Evolutionary conservation across 352 stramenopile genomes (phyloP).

Genomic region (Plasmopara halstedii): DNA sequence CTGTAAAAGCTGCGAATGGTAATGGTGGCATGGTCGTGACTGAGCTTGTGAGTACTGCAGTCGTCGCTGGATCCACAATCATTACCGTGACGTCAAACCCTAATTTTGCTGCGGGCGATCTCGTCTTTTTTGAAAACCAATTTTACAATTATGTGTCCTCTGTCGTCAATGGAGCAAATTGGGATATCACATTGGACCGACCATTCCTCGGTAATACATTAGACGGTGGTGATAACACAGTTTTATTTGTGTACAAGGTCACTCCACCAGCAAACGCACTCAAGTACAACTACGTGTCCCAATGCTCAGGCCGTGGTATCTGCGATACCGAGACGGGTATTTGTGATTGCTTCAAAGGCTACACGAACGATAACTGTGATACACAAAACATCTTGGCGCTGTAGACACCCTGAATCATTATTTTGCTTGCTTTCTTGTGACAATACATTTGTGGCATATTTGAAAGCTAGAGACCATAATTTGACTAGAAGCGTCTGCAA

Average conservation of each 20-base stretch:
- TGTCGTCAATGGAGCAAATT: neutral
- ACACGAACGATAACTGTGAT: slow-evolving; percentile 83
- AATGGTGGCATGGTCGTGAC: neutral
- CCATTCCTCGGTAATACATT: slow-evolving; percentile 34
- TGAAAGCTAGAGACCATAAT: too few relatives aligned
- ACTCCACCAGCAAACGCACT: slow-evolving; percentile 18
- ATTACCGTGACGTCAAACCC: slow-evolving; percentile 4
- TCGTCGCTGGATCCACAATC: slow-evolving; percentile 6
- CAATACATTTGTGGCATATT: too few relatives aligned
- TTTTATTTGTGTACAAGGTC: slow-evolving; percentile 24
- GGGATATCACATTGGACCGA: slow-evolving; percentile 25
- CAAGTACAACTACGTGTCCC: slow-evolving; percentile 64
- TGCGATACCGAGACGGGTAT: slow-evolving; percentile 57
- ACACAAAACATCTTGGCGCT: slow-evolving; percentile 77
- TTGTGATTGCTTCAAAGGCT: slow-evolving; percentile 86
- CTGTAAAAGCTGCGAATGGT: neutral
- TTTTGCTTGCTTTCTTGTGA: too few relatives aligned
- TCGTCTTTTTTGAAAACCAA: slow-evolving; percentile 54
- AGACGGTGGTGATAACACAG: slow-evolving; percentile 6
- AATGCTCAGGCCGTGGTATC: slow-evolving; percentile 67
- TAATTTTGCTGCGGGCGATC: slow-evolving; percentile 9
- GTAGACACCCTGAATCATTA: too few relatives aligned
- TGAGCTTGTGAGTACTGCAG: neutral
- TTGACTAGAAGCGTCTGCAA: too few relatives aligned
- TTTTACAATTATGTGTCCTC: slow-evolving; percentile 35